Base-by-base conservation (phyloP, 2,329 filamentous ascomycete species). In the Ceratocystis ficicola region DNA sequence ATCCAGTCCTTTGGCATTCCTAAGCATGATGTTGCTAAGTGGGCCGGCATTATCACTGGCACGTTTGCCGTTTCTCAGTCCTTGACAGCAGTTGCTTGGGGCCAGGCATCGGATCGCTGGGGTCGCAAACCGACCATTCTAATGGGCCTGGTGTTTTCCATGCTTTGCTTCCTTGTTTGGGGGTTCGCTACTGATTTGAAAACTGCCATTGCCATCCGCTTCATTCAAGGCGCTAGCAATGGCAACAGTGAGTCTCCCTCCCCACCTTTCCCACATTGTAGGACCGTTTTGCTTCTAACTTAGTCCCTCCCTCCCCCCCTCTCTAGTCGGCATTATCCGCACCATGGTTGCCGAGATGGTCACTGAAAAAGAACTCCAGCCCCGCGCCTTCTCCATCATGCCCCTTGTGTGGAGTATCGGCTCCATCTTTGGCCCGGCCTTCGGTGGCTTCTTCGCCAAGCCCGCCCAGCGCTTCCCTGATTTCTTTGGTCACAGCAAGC, bases 301-400 rank as follows among this genome's bases (percentile, higher is more conserved):
- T 50, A 8, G 22, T 25, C 22, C 22, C 22, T 32, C 0, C 0
- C 30, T 32, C 30, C 28, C 28, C 5, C 28, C 28, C 28, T n/a
- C 5, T 28, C 15, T 50, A 86, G 87, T 93, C n/a, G 89, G 94
- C 1, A 96, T 96, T 68, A 87, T 96, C 69, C 79, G 92, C 69
- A 95, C 90, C 17, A 90, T 94, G 77, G 91, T 96, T 1, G 93
- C 93, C 0, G 93, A 96, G 74, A 86, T 96, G 81, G 91, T 96
- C 1, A 89, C 90, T 0, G 86, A 94, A 74, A 90, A 83, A 73
- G 88, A 91, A 72, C 79, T 96, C 5, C 93, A 96, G 72, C 92
- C 93, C 0, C 80, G 85, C 64, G 94, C 94, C 0, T 97, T 97
- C 74, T 91, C 87, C 69, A 80, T 97, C 59, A 96, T 97, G 92